Evolutionary conservation across 106 monocot genomes (phyloP).

Genomic region (Dactylorhiza incarnata): DNA sequence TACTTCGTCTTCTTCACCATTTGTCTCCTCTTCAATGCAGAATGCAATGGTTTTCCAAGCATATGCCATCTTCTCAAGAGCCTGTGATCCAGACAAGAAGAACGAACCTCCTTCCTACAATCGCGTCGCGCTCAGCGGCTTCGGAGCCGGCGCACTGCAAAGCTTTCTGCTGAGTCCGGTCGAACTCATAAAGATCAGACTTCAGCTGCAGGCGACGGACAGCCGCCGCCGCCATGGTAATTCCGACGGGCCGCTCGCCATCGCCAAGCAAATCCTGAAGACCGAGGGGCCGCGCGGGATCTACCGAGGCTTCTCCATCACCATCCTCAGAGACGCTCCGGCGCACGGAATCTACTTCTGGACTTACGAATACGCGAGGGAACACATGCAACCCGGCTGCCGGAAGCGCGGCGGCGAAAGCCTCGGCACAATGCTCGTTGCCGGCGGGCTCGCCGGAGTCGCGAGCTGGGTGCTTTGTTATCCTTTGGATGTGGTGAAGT

Average conservation of each 20-base stretch:
- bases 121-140: slow-evolving; percentile 59
- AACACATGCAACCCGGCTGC: slow-evolving; percentile 69
- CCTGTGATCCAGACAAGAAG: slow-evolving; percentile 31
- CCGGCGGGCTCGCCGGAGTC: slow-evolving; percentile 85
- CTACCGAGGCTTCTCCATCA: slow-evolving; percentile 73
- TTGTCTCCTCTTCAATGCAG: slow-evolving; percentile 27
- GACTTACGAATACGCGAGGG: slow-evolving; percentile 62
- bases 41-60: slow-evolving; percentile 94
- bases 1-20: background rate
- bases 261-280: slow-evolving; percentile 45
- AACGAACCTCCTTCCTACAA: slow-evolving; percentile 49
- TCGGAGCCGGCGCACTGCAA: slow-evolving; percentile 82
- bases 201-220: slow-evolving; percentile 44
- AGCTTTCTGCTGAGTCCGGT: slow-evolving; percentile 70
- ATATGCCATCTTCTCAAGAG: slow-evolving; percentile 64
- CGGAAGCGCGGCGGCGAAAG: slow-evolving; percentile 55
- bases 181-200: slow-evolving; percentile 81
- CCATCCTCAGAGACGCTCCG: slow-evolving; percentile 73
- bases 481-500: slow-evolving; percentile 84
- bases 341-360: slow-evolving; percentile 90
- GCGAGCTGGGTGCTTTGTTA: slow-evolving; percentile 90
- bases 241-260: slow-evolving; percentile 40
- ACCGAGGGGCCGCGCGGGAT: slow-evolving; percentile 65
- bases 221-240: background rate
- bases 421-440: slow-evolving; percentile 63